phyloP scores from a whole-genome alignment of 441 rosid genomes.

The Adansonia rubrostipa region DNA sequence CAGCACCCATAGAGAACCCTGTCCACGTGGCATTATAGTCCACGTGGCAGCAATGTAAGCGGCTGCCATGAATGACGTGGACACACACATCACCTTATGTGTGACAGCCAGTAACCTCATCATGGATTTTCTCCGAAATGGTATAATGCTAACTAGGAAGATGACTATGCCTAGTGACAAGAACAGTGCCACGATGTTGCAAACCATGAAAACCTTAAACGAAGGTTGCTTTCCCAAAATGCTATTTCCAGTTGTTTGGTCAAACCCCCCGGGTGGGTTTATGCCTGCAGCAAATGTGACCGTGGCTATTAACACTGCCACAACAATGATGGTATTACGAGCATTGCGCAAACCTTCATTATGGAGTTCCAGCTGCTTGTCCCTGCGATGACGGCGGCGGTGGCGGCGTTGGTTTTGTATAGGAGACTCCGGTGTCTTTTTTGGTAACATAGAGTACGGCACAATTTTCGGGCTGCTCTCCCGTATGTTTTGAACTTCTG shows the following conservation, averaged over 20 bases:
- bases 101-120: conserved; percentile 47
- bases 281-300: conserved; percentile 62
- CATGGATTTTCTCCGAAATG: conserved; percentile 51
- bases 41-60: conserved; percentile 57
- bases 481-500: conserved; percentile 25
- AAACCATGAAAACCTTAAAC: conserved; percentile 55
- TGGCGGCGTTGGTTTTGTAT: conserved; percentile 24
- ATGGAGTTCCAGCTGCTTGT: conserved; percentile 48
- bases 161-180: conserved; percentile 51
- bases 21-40: conserved; percentile 45
- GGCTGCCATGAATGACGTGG: conserved; percentile 52
- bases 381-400: conserved; percentile 30
- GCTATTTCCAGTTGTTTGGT: conserved; percentile 41
- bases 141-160: conserved; percentile 58
- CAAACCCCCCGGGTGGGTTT: conserved; percentile 63
- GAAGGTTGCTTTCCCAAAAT: conserved; percentile 32
- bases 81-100: conserved; percentile 63
- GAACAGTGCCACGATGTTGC: conserved; percentile 58
- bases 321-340: conserved; percentile 52
- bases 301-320: conserved; percentile 59
- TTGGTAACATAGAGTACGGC: conserved; percentile 12
- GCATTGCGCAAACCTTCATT: conserved; percentile 60
- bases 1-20: conserved; percentile 45
- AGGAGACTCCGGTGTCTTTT: conserved; percentile 22
- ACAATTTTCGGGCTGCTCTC: not conserved